Percentiles rank a stretch among this genome's conserved stretches.
Evolutionary conservation across 2,329 filamentous ascomycete species (phyloP).

Genomic region (Hypoxylon sp.): DNA sequence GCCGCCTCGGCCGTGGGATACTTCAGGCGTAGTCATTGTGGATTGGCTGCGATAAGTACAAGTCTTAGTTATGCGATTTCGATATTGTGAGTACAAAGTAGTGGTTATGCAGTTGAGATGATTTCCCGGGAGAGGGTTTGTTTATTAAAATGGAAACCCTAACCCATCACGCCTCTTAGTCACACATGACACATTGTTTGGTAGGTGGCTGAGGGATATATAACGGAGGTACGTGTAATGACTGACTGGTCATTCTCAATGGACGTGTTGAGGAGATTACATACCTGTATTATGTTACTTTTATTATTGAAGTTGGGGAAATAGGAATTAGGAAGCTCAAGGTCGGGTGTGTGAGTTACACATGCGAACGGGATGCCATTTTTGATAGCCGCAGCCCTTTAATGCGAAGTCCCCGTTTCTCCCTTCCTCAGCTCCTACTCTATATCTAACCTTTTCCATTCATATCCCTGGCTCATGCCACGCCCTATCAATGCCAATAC

Average conservation of each 20-base stretch:
- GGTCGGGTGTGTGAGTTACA: constrained; percentile 11
- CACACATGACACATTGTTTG: constrained; percentile 24
- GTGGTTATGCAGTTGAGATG: not conserved
- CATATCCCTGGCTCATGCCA: constrained; percentile 31
- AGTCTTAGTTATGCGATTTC: constrained; percentile 17
- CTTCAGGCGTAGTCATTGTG: constrained; percentile 59
- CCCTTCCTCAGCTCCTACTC: constrained; percentile 12
- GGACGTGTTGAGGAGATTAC: constrained; percentile 38
- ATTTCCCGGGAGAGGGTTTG: constrained; percentile 2
- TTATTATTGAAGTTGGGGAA: constrained; percentile 37
- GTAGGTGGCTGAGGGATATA: constrained; percentile 30
- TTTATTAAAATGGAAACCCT: constrained; percentile 19
- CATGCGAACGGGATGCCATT: constrained; percentile 11
- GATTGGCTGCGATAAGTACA: constrained; percentile 17
- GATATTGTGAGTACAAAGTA: constrained; percentile 1
- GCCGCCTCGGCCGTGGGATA: constrained; percentile 72
- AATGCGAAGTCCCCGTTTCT: constrained; percentile 4
- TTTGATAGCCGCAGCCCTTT: constrained; percentile 20
- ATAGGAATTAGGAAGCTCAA: constrained; percentile 30
- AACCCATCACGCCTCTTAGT: constrained; percentile 20
- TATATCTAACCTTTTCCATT: constrained; percentile 15
- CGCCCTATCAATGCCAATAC: constrained; percentile 29
- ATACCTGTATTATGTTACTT: constrained; percentile 42
- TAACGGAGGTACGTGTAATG: constrained; percentile 9
- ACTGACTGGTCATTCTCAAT: constrained; percentile 17